Evolutionary conservation across 208 protist genomes (phyloP).

Genomic region (Wallacemonas rigidus): DNA sequence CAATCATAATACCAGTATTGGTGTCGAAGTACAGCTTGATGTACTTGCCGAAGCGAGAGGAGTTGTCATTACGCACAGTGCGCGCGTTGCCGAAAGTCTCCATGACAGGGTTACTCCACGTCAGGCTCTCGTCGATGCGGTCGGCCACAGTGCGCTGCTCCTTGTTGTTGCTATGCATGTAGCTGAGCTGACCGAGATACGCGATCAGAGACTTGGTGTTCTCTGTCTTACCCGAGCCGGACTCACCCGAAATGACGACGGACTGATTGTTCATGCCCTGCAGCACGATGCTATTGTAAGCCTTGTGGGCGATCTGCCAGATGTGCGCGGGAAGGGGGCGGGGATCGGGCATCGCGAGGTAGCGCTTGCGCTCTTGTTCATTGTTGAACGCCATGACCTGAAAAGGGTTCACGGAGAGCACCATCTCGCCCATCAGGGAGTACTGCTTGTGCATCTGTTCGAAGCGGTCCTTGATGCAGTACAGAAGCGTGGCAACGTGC

Average conservation of each 20-base stretch:
- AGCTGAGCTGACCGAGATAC: constrained; percentile 86
- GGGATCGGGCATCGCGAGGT: constrained; percentile 62
- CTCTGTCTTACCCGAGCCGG: constrained; percentile 96
- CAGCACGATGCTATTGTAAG: constrained; percentile 80
- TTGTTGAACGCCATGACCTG: constrained; percentile 81
- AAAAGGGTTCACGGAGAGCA: constrained; percentile 95
- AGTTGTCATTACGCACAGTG: constrained; percentile 94
- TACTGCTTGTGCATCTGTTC: constrained; percentile 84
- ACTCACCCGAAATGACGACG: constrained; percentile 95
- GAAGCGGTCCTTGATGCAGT: constrained; percentile 91
- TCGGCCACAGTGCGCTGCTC: constrained; percentile 70
- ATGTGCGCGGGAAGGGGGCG: constrained; percentile 84
- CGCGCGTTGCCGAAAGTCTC: constrained; percentile 95
- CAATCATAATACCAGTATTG: constrained; percentile 79
- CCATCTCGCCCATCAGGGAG: constrained; percentile 92
- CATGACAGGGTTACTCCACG: constrained; percentile 91
- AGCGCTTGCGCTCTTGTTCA: constrained; percentile 70
- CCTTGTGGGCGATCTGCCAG: constrained; percentile 89
- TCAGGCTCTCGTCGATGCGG: constrained; percentile 72
- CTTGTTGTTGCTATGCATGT: constrained; percentile 73
- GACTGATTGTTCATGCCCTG: constrained; percentile 84
- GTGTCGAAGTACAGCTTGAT: constrained; percentile 94
- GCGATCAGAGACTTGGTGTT: constrained; percentile 88
- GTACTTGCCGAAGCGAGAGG: constrained; percentile 95
- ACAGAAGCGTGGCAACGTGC: constrained; percentile 87